A percentile compares a stretch with the other conserved stretches of the same genome.
phyloP scores from a whole-genome alignment of 352 stramenopile genomes.

The Globisporangium canariense region DNA sequence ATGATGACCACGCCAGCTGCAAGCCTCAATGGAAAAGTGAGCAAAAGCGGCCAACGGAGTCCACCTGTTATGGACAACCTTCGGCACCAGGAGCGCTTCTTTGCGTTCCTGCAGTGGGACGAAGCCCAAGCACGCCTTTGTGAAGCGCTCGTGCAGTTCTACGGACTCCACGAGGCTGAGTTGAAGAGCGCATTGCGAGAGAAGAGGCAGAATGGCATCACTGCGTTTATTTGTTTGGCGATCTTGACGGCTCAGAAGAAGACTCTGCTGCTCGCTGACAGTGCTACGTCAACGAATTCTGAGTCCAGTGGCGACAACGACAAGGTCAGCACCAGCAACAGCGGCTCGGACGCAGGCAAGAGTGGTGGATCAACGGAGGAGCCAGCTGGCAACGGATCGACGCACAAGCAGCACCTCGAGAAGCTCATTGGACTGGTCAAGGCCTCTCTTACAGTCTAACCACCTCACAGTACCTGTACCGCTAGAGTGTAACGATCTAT shows the following conservation, averaged over 20 bases:
- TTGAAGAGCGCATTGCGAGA: conserved; percentile 3
- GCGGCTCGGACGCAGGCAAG: background rate
- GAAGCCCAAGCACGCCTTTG: conserved; percentile 13
- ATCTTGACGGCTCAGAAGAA: conserved; percentile 13
- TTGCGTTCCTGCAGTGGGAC: conserved; percentile 25
- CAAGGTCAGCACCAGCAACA: conserved; percentile 11
- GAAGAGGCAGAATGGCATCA: conserved; percentile 18
- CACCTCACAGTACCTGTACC: background rate
- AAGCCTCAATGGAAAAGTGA: background rate
- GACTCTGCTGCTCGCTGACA: conserved; percentile 3
- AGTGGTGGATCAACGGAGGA: background rate
- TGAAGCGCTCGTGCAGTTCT: conserved; percentile 21
- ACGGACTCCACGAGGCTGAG: conserved; percentile 7
- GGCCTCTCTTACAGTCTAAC: conserved; percentile 8
- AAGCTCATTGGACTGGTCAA: conserved; percentile 55
- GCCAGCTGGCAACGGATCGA: background rate
- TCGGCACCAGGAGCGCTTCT: background rate
- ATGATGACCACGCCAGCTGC: background rate
- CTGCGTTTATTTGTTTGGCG: conserved; percentile 22
- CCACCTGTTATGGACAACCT: background rate
- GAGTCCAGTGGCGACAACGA: background rate
- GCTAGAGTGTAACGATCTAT: background rate
- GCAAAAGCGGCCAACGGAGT: background rate
- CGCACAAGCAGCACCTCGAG: conserved; percentile 50
- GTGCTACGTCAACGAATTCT: conserved; percentile 7